Conservation (phyloP, 1,284 basidiomycete genomes). For the Meira nashicola region DNA sequence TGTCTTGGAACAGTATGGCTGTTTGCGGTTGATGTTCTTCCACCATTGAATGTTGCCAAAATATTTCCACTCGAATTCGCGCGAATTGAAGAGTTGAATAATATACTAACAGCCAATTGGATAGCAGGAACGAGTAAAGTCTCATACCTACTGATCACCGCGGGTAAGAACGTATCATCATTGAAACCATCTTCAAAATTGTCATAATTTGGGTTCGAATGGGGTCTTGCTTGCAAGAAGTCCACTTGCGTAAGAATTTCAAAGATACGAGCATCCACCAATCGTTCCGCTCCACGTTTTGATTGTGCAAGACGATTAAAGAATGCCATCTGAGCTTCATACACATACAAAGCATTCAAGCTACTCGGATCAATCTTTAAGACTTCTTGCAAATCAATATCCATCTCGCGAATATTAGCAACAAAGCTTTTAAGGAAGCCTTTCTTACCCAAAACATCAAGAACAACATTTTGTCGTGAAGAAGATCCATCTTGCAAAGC, state of each 20-base stretch:
- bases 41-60: not conserved
- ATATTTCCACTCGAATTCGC: not conserved
- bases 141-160: conserved; percentile 79
- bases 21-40: not conserved
- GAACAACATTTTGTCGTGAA: conserved; percentile 52
- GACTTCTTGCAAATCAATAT: conserved; percentile 71
- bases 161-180: conserved; percentile 77
- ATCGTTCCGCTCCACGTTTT: conserved; percentile 73
- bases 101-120: conserved; percentile 63
- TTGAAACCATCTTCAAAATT: conserved; percentile 69
- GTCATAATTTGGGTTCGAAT: conserved; percentile 59
- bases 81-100: conserved; percentile 53
- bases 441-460: conserved; percentile 66
- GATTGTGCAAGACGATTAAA: conserved; percentile 78
- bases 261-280: conserved; percentile 75
- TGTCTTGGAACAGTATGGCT: conserved; percentile 50
- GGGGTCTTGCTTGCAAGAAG: conserved; percentile 75
- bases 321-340: conserved; percentile 86
- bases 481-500: conserved; percentile 31
- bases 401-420: conserved; percentile 74
- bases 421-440: conserved; percentile 82
- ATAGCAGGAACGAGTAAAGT: conserved; percentile 79
- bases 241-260: conserved; percentile 77
- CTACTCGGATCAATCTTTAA: conserved; percentile 88
- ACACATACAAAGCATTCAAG: conserved; percentile 86